Percentiles rank a stretch among this genome's conserved stretches.
Evolutionary conservation across 306 rosid species (phyloP).

Genomic region (cucumber (Cucumis sativus)): DNA sequence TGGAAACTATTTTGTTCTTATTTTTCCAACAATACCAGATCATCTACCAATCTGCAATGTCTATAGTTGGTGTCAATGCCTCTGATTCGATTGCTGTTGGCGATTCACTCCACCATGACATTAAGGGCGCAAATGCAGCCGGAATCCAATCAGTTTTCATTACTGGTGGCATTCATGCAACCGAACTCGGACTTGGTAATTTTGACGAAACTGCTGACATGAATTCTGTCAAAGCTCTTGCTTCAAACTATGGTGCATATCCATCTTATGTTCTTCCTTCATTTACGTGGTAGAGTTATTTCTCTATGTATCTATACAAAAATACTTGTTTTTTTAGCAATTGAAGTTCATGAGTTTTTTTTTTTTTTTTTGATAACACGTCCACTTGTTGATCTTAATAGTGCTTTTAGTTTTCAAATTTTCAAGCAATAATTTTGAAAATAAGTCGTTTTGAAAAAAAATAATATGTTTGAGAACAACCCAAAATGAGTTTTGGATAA

Average conservation of each 20-base stretch:
- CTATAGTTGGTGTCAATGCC: conserved; percentile 50
- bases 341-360: too few relatives aligned
- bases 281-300: conserved; percentile 51
- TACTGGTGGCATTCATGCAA: conserved; percentile 75
- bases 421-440: too few relatives aligned
- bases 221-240: conserved; percentile 52
- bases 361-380: too few relatives aligned
- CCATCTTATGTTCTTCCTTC: conserved; percentile 73
- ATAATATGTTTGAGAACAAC: too few relatives aligned
- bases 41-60: conserved; percentile 70
- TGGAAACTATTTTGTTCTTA: background rate
- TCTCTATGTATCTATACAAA: background rate
- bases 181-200: conserved; percentile 53
- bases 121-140: conserved; percentile 83
- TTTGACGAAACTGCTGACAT: conserved; percentile 47
- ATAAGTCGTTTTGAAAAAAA: too few relatives aligned
- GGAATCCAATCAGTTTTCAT: conserved; percentile 54
- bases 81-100: conserved; percentile 72
- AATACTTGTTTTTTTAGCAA: background rate
- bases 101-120: conserved; percentile 92
- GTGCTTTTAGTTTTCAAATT: too few relatives aligned
- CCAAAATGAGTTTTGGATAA: too few relatives aligned
- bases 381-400: too few relatives aligned
- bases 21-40: conserved; percentile 32
- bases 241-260: conserved; percentile 45